phyloP scores from a whole-genome alignment of 805 yeast species.

The Starmerella apis region DNA sequence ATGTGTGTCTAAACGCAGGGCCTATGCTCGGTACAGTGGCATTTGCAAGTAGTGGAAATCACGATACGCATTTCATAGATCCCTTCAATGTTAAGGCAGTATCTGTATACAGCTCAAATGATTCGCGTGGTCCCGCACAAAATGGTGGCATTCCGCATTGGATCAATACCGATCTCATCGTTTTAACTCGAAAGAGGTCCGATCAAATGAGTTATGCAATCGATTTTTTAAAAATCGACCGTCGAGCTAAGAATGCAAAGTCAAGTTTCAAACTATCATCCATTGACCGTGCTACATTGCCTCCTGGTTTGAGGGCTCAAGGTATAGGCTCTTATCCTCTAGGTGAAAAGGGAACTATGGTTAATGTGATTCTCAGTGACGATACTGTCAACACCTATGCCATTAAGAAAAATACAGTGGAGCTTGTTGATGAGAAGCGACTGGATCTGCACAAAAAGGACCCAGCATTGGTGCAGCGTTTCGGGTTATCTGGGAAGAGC shows the following conservation, averaged over 20 bases:
- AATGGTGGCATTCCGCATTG: neutral
- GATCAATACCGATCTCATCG: neutral
- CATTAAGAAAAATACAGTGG: neutral
- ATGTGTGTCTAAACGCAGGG: neutral
- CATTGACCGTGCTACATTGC: neutral
- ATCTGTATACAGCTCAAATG: neutral
- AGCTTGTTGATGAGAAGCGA: slow-evolving; percentile 1
- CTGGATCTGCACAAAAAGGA: neutral
- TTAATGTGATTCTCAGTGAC: neutral
- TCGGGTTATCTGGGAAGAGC: neutral
- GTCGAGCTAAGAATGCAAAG: neutral
- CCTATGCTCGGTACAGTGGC: neutral
- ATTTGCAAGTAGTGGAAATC: neutral
- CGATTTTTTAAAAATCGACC: neutral
- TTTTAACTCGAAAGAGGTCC: neutral
- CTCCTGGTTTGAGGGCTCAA: neutral
- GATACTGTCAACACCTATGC: neutral
- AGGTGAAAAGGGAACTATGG: neutral
- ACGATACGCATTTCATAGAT: neutral
- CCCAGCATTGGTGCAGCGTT: neutral
- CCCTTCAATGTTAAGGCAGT: neutral
- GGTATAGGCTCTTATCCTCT: neutral
- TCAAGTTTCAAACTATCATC: neutral
- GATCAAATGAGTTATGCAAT: neutral
- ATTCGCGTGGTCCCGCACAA: neutral